phyloP scores from a whole-genome alignment of 2,329 filamentous ascomycete species.

The Myriangium duriaei region DNA sequence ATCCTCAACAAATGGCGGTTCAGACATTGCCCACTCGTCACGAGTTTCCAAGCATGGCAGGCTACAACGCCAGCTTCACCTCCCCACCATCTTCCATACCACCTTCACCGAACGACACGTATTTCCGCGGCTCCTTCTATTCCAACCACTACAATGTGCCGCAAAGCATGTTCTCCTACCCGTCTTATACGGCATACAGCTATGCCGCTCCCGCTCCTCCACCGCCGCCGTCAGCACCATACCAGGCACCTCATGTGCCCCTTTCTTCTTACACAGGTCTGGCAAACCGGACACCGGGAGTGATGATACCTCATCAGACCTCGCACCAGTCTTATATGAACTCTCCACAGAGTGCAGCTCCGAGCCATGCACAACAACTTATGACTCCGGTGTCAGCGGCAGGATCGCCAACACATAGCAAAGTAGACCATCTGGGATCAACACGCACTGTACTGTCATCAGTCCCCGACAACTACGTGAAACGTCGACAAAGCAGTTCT shows the following conservation, averaged over 20 bases:
- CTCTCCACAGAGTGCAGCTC: background rate
- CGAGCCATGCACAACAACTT: background rate
- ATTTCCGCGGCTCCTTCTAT: slow-evolving; percentile 2
- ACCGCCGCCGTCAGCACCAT: background rate
- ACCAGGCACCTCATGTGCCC: background rate
- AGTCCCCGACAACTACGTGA: background rate
- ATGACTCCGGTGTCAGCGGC: slow-evolving; percentile 1
- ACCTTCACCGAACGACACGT: slow-evolving; percentile 1
- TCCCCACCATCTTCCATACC: slow-evolving; percentile 2
- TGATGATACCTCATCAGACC: slow-evolving; percentile 7
- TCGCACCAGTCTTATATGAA: background rate
- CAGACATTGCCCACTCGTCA: slow-evolving; percentile 6
- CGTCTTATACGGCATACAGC: background rate
- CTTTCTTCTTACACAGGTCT: background rate
- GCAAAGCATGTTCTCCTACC: slow-evolving; percentile 8
- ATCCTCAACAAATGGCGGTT: slow-evolving; percentile 3
- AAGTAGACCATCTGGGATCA: background rate
- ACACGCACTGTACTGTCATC: background rate
- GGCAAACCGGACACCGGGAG: background rate
- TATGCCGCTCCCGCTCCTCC: too few relatives aligned
- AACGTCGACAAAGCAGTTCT: slow-evolving; percentile 4
- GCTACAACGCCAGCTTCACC: slow-evolving; percentile 2
- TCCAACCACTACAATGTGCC: background rate
- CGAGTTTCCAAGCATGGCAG: slow-evolving; percentile 5
- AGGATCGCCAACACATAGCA: background rate